Conservation (phyloP, 768 basidiomycete species). For the Boletus speciosus region DNA sequence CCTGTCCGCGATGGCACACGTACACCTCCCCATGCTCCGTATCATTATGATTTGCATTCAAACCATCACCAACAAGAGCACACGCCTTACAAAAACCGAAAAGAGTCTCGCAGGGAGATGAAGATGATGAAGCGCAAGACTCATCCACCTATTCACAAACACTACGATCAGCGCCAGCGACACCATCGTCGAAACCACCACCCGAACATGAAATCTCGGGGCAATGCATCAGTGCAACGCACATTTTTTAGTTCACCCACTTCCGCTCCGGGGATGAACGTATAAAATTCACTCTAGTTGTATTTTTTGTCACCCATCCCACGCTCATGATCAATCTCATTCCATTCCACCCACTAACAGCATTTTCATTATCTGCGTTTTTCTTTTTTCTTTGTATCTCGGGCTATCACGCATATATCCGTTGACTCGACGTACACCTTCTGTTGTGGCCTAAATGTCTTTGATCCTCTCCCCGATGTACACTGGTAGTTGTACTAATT, state of each 20-base stretch:
- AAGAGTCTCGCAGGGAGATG: slow-evolving; percentile 64
- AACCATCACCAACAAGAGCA: slow-evolving; percentile 36
- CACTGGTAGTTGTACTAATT: slow-evolving; percentile 5
- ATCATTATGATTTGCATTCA: slow-evolving; percentile 33
- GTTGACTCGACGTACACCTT: slow-evolving; percentile 9
- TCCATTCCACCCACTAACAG: slow-evolving; percentile 8
- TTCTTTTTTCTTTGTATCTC: slow-evolving; percentile 14
- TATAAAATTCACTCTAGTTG: slow-evolving; percentile 21
- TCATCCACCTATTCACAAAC: slow-evolving; percentile 37
- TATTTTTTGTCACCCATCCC: slow-evolving; percentile 19
- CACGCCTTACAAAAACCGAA: slow-evolving; percentile 50
- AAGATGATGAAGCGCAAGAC: slow-evolving; percentile 63
- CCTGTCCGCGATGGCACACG: slow-evolving; percentile 54
- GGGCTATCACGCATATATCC: slow-evolving; percentile 26
- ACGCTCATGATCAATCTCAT: slow-evolving; percentile 1
- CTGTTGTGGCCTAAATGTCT: slow-evolving; percentile 4
- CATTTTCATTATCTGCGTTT: slow-evolving; percentile 6
- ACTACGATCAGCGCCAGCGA: slow-evolving; percentile 44
- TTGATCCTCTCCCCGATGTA: not conserved
- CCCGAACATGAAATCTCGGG: slow-evolving; percentile 61
- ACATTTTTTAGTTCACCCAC: slow-evolving; percentile 36
- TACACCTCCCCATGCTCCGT: slow-evolving; percentile 44
- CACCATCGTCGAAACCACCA: slow-evolving; percentile 56
- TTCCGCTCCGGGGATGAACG: slow-evolving; percentile 27
- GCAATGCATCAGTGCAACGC: slow-evolving; percentile 53